Conservation (phyloP, 129 eudicot species). For the Heracleum sosnowskyi region DNA sequence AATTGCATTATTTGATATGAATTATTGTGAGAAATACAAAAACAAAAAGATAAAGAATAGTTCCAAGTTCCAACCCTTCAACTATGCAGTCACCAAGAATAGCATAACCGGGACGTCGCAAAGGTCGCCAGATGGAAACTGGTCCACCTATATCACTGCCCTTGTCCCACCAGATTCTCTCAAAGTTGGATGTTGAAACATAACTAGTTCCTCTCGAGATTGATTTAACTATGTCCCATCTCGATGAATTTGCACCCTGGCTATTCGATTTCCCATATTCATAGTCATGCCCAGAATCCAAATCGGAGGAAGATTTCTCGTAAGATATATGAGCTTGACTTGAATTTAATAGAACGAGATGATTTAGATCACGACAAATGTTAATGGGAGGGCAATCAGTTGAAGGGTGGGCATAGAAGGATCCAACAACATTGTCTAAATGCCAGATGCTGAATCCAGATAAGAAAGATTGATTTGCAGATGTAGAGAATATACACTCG, state of each 20-base stretch:
- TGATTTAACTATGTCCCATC: constrained; percentile 81
- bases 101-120: constrained; percentile 69
- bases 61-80: constrained; percentile 64
- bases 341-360: constrained; percentile 62
- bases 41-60: neutral
- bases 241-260: constrained; percentile 45
- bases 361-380: constrained; percentile 62
- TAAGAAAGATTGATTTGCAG: constrained; percentile 41
- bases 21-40: constrained; percentile 1
- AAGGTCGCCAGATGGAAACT: constrained; percentile 88
- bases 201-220: constrained; percentile 49
- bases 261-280: constrained; percentile 30
- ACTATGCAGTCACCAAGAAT: constrained; percentile 87
- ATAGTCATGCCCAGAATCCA: constrained; percentile 23
- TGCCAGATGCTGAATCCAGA: constrained; percentile 96
- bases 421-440: constrained; percentile 73
- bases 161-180: constrained; percentile 99
- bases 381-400: constrained; percentile 42
- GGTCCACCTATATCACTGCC: constrained; percentile 82
- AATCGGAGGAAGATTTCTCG: constrained; percentile 32
- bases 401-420: constrained; percentile 68
- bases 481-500: constrained; percentile 55
- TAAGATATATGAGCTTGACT: constrained; percentile 44
- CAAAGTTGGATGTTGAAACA: constrained; percentile 79
- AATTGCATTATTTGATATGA: neutral